Evolutionary conservation across 2,329 filamentous ascomycete genomes (phyloP), one percentile per base, ranked within the genome.

Genomic region (Pseudogymnoascus sp.): DNA sequence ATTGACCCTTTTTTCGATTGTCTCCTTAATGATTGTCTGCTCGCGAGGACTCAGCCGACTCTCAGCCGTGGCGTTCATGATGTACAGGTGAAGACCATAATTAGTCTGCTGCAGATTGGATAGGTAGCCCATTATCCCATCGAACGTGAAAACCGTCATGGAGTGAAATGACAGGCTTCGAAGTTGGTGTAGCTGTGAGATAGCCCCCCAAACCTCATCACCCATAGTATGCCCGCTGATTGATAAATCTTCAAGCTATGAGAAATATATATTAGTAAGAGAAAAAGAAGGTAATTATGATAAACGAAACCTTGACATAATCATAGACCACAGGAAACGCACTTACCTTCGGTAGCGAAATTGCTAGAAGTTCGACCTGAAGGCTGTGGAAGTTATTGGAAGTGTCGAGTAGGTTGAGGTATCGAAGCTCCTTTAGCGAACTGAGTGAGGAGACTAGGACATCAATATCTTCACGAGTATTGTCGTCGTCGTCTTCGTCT

Each of bases 221-320:
- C 80, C 77, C 21, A 82, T 72, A 15, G 81, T 80, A 47, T 79
- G 77, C 8, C 85, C 85, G 47, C 78, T 80, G 60, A 88, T 79
- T 50, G 77, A 80, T 13, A 89, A 72, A 11, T 83, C 79, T 67
- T 86, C 82, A 0, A 89, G 76, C 15, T 76, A 64, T 23, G 28
- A 35, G 28, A 57, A 33, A 35, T 57, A 21, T 47, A 26, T 57
- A 33, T 57, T 21, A 57, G 50, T 23, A 35, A 61, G 38, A 61
- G 15, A 26, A 61, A 13, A 13, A 23, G 21, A 44, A 44, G 33
- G 26, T 13, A 42, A 31, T 38, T 7, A 44, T 26, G 33, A 61
- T 61, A n/a, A 26, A 61, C 15, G 50, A 57, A 57, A 57, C 10
- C n/a, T 17, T 13, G 21, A 13, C 19, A 28, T 7, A 26, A 17